These are phyloP conservation scores for Ganoderma meredithae DNA, from an alignment of 1,284 basidiomycete species.

Conservation along the genomic window DNA sequence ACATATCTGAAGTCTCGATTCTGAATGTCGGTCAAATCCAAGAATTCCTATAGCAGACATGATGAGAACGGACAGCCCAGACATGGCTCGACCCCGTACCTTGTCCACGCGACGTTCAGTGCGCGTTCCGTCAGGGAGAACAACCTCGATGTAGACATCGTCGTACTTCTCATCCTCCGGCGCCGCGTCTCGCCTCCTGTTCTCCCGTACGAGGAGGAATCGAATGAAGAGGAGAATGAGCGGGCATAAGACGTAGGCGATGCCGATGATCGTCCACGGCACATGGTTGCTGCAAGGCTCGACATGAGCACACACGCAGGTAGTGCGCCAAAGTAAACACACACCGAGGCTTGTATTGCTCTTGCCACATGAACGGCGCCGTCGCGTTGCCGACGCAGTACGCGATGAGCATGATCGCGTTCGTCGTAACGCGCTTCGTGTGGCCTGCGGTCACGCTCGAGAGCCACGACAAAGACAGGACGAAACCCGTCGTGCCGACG, in stretches of 20 bases:
- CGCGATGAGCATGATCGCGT: conserved; percentile 74
- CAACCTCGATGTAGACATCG: conserved; percentile 67
- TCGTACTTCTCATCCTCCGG: conserved; percentile 64
- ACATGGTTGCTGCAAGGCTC: conserved; percentile 56
- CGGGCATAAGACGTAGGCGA: conserved; percentile 60
- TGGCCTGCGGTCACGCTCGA: conserved; percentile 76
- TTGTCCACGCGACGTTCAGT: conserved; percentile 67
- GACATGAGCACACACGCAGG: neutral
- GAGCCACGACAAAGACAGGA: conserved; percentile 75
- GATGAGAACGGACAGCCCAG: neutral
- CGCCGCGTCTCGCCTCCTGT: conserved; percentile 66
- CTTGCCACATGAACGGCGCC: conserved; percentile 79
- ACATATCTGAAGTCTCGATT: conserved; percentile 45
- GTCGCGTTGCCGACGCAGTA: conserved; percentile 76
- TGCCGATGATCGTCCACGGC: conserved; percentile 70
- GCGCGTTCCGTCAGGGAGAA: conserved; percentile 54
- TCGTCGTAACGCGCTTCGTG: conserved; percentile 73
- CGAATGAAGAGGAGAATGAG: conserved; percentile 60
- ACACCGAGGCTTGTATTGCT: conserved; percentile 68
- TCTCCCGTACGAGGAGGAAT: conserved; percentile 65
- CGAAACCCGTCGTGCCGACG: conserved; percentile 73
- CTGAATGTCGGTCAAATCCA: conserved; percentile 43
- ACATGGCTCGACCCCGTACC: conserved; percentile 44
- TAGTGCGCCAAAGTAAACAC: neutral
- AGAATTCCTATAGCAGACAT: conserved; percentile 36